Base-by-base conservation (phyloP, 768 basidiomycete genomes). In the Russula sp. region DNA sequence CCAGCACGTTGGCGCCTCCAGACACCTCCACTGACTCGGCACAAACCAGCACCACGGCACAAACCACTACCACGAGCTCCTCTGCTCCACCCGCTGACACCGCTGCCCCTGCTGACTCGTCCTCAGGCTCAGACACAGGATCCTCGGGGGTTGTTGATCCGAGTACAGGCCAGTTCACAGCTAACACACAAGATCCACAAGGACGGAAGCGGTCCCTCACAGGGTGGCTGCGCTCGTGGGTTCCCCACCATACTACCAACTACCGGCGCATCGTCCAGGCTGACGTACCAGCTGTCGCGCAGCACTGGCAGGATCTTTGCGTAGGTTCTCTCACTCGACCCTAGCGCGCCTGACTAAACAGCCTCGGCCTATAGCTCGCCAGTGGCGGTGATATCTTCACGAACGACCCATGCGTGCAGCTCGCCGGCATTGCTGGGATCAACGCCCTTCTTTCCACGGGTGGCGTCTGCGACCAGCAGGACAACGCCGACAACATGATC, bases 401-500 rank as follows among this genome's bases (percentile, higher is more conserved):
- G 13, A 65, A 63, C 53, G 70, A 76, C 31, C 77, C 78, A 6
- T 82, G 80, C 69, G 76, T 77, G 62, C 68, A 73, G 22, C 73
- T 77, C 34, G 79, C 75, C 5, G 78, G 79, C 16, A 55, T 76
- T 44, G 68, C 64, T 48, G 78, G 77, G 31, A 76, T 76, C 70
- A 75, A 75, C 66, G 78, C 79, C 16, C 75, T 82, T 34, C 75
- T 78, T 44, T 78, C 77, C 35, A 73, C 75, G 31, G 77, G 79
- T 1, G 77, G 77, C 69, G 73, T 77, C 1, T 83, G 81, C 68
- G 80, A 73, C 10, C 81, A 82, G 62, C 81, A 81, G 69, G 73
- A 77, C 63, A 74, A 75, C 60, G 79, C 80, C 3, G 81, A 82
- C 69, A 71, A 70, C 16, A 83, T 83, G 80, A 77, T 82, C 66